A percentile compares a stretch with the other conserved stretches of the same genome.
phyloP scores from a whole-genome alignment of 768 basidiomycete species.

The Naganishia vishniacii region DNA sequence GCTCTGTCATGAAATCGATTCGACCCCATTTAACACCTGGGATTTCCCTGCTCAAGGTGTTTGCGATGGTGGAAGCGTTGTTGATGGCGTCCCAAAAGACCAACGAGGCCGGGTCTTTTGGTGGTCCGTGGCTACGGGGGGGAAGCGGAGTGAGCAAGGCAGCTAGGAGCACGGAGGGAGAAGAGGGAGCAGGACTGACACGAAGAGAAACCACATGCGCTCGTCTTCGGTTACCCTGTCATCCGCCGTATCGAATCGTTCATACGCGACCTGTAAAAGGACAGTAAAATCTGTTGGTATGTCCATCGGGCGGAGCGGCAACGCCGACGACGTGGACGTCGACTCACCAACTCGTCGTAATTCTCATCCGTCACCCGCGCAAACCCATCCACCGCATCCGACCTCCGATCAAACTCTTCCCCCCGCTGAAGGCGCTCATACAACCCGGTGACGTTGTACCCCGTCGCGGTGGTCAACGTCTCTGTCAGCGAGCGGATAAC shows the following conservation, averaged over 20 bases:
- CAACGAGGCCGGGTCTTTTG: constrained; percentile 65
- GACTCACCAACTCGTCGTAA: constrained; percentile 54
- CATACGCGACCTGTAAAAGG: constrained; percentile 58
- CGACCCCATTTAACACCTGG: constrained; percentile 61
- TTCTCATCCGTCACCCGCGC: constrained; percentile 78
- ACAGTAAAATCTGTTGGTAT: not conserved
- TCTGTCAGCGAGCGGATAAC: not conserved
- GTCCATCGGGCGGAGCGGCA: too few species aligned
- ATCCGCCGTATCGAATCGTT: constrained; percentile 53
- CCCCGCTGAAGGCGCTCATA: constrained; percentile 58
- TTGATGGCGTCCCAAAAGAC: constrained; percentile 70
- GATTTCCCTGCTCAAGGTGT: constrained; percentile 62
- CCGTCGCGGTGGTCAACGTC: constrained; percentile 32
- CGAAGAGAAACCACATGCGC: constrained; percentile 69
- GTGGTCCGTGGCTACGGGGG: constrained; percentile 57
- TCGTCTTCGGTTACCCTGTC: constrained; percentile 54
- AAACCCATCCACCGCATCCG: constrained; percentile 59
- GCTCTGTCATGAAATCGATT: constrained; percentile 82
- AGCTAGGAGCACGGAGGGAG: not conserved
- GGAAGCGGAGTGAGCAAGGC: not conserved
- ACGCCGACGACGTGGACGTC: too few species aligned
- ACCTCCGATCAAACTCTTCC: constrained; percentile 66
- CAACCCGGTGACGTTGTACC: constrained; percentile 53
- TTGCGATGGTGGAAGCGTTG: constrained; percentile 62
- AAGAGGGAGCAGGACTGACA: constrained; percentile 55